Conservation (phyloP, 495 filamentous ascomycete genomes). For the Tuber borchii region DNA sequence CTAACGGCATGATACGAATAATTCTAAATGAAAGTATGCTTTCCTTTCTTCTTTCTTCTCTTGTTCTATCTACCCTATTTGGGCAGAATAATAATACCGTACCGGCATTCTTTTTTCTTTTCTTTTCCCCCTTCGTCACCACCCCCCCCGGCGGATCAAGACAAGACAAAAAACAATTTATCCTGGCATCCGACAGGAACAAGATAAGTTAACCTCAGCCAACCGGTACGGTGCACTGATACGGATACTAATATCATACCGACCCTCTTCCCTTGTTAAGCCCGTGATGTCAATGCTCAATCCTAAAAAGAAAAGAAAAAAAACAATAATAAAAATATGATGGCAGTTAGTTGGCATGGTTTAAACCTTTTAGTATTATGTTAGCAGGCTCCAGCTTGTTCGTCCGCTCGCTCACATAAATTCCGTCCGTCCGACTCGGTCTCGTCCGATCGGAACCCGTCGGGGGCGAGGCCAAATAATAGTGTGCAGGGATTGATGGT, state of each 20-base stretch:
- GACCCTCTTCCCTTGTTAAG: neutral
- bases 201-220: neutral
- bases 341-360: neutral
- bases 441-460: neutral
- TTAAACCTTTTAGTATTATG: neutral
- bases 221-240: neutral
- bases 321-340: neutral
- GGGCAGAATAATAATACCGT: neutral
- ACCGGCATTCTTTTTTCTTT: neutral
- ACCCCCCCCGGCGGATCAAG: neutral
- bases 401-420: neutral
- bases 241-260: neutral
- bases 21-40: neutral
- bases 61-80: neutral
- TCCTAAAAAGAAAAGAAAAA: neutral
- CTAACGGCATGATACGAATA: neutral
- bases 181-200: neutral
- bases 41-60: neutral
- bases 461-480: neutral
- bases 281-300: neutral
- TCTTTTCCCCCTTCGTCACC: neutral
- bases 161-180: neutral
- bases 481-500: neutral
- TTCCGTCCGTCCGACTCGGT: neutral
- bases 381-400: neutral